These are phyloP conservation scores for Auxenochlorella protothecoides DNA, from an alignment of 139 green algal species.

Conservation along the genomic window DNA sequence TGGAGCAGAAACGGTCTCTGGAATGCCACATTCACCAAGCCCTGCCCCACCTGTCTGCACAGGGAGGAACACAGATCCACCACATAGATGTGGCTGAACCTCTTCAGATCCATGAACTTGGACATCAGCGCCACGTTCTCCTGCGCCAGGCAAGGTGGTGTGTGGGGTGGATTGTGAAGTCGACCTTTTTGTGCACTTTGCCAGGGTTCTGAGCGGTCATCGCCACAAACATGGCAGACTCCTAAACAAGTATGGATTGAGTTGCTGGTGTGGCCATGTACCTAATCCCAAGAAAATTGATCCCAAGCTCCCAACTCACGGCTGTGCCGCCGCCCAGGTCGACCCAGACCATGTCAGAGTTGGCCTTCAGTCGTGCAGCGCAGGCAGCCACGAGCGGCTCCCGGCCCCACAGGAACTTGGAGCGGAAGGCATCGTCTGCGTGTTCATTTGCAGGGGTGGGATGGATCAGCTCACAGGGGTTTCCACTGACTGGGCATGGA, in stretches of 20 bases:
- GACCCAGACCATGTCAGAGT: constrained; percentile 52
- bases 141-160: constrained; percentile 23
- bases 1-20: background rate
- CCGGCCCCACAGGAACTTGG: constrained; percentile 87
- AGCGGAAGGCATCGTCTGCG: constrained; percentile 90
- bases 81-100: constrained; percentile 92
- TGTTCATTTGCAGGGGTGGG: background rate
- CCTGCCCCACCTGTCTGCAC: constrained; percentile 57
- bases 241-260: no score
- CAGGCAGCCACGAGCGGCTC: constrained; percentile 81
- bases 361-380: constrained; percentile 60
- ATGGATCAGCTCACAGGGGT: background rate
- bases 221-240: no score
- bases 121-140: constrained; percentile 95
- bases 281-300: no score
- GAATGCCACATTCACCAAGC: no score
- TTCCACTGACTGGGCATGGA: background rate
- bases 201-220: no score
- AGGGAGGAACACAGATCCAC: constrained; percentile 91
- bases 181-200: no score
- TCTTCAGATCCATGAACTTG: constrained; percentile 74
- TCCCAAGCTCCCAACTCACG: constrained; percentile 24
- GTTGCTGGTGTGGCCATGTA: no score
- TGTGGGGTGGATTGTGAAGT: no score
- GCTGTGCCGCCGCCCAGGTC: constrained; percentile 89